Base-by-base conservation (phyloP, 495 filamentous ascomycete genomes). In the Penicillium verhagenii region DNA sequence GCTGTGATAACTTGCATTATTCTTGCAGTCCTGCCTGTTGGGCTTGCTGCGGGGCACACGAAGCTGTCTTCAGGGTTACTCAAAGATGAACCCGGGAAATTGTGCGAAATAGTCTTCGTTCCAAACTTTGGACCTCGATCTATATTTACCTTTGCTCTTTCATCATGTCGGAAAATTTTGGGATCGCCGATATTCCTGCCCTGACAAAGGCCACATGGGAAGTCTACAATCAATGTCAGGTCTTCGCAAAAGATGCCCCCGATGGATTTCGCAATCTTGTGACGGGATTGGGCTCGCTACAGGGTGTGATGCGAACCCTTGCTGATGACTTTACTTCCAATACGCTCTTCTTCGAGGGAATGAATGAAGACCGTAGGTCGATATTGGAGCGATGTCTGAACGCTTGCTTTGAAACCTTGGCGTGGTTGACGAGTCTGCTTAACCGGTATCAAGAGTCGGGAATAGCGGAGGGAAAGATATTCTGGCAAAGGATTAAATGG, bases 401-500 rank as follows among this genome's bases (percentile, higher is more conserved):
- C 14, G 53, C 42, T 14, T 75, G 69, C 35, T 60, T 60, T 14
- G 38, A 55, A 11, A 74, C 67, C 3, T 33, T 76, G 25, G 53
- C 60, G 4, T 52, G 54, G 25, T 52, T 76, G 11, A 60, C 68
- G 31, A 61, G 62, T n/a, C 44, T 73, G 8, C 54, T 71, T 4
- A 45, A 47, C 14, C 64, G 50, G 26, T 72, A 73, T 42, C 47
- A 59, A 47, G 54, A 61, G 18, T 39, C 70, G 29, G 66, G 64
- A 3, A 53, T 61, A 5, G 56, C 63, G 0, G 71, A 71, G 45
- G 69, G 70, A 18, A 59, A 53, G 8, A 49, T 53, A 6, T 68
- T 73, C 21, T 74, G 72, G 73, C 64, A 65, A 43, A 71, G 57
- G 51, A 45, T 74, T 21, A 66, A 69, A 53, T 74, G 72, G 70